Evolutionary conservation across 75 land plant species (phyloP).

Genomic region (Pinus albicaulis): DNA sequence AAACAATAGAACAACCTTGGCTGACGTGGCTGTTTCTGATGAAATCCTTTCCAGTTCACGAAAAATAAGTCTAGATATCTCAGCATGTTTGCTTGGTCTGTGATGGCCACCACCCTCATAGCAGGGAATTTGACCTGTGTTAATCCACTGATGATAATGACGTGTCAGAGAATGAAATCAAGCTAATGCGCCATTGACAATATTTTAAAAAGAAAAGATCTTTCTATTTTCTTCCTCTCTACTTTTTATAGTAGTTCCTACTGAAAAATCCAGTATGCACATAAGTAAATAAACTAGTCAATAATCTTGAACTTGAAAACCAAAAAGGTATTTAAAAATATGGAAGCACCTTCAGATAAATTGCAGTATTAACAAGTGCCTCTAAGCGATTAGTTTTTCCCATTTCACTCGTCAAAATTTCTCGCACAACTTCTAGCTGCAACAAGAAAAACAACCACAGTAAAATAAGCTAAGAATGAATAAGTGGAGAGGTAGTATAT

Average conservation of each 20-base stretch:
- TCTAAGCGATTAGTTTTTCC: slow-evolving; percentile 49
- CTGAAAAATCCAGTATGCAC: neutral
- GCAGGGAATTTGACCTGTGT: slow-evolving; percentile 96
- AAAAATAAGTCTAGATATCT: slow-evolving; percentile 85
- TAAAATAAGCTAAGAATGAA: neutral
- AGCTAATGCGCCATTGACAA: neutral
- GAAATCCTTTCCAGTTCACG: slow-evolving; percentile 82
- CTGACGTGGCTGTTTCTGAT: slow-evolving; percentile 39
- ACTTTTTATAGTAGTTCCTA: neutral
- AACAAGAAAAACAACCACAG: slow-evolving; percentile 11
- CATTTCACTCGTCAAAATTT: slow-evolving; percentile 43
- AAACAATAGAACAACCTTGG: slow-evolving; percentile 38
- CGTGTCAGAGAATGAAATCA: neutral
- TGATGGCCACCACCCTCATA: slow-evolving; percentile 98
- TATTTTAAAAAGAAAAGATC: neutral
- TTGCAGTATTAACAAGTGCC: slow-evolving; percentile 73
- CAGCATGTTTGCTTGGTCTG: slow-evolving; percentile 95
- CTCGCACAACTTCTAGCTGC: slow-evolving; percentile 92
- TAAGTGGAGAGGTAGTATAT: neutral
- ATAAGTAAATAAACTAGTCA: neutral
- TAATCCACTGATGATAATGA: slow-evolving; percentile 76
- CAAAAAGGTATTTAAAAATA: slow-evolving; percentile 2
- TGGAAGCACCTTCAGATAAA: slow-evolving; percentile 77
- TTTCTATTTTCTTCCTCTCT: neutral
- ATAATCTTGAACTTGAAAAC: neutral